Conservation (phyloP, 1,139 yeast genomes). For the Entelexis sorbosivorans region DNA sequence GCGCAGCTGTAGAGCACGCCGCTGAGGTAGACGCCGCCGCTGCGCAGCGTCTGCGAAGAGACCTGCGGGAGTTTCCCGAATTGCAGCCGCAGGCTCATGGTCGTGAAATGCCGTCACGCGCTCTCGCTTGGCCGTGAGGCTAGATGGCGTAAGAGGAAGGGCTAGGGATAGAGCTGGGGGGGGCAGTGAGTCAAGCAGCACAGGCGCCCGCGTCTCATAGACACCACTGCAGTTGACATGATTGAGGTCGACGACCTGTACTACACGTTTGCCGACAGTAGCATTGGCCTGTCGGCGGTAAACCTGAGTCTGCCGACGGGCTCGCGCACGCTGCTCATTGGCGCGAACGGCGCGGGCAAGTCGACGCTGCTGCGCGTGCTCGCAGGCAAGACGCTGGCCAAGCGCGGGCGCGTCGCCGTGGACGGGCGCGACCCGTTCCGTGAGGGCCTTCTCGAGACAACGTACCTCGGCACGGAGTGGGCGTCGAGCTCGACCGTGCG, state of each 20-base stretch:
- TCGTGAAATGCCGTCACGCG: not conserved
- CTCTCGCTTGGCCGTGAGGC: no score
- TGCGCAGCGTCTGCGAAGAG: conserved; percentile 58
- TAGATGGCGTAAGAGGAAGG: no score
- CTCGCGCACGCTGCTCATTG: conserved; percentile 66
- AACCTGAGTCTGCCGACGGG: conserved; percentile 54
- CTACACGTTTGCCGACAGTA: conserved; percentile 58
- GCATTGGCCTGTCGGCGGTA: conserved; percentile 59
- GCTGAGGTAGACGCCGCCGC: conserved; percentile 61
- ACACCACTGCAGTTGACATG: no score
- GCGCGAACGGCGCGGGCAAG: conserved; percentile 97
- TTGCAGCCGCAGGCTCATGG: conserved; percentile 18
- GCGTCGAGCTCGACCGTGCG: conserved; percentile 83
- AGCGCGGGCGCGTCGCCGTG: conserved; percentile 49
- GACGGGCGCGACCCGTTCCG: conserved; percentile 84
- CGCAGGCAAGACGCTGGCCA: conserved; percentile 84
- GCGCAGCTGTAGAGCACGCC: conserved; percentile 77
- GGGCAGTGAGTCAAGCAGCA: no score
- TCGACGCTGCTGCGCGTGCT: conserved; percentile 72
- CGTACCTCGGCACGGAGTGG: conserved; percentile 96
- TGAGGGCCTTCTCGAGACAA: conserved; percentile 51
- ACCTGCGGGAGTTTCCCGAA: conserved; percentile 25
- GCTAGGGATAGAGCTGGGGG: no score
- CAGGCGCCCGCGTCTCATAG: no score
- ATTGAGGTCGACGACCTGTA: conserved; percentile 56